Evolutionary conservation across 2,329 filamentous ascomycete species (phyloP), one percentile per base, ranked within the genome.

Genomic region (Neonectria coccinea): DNA sequence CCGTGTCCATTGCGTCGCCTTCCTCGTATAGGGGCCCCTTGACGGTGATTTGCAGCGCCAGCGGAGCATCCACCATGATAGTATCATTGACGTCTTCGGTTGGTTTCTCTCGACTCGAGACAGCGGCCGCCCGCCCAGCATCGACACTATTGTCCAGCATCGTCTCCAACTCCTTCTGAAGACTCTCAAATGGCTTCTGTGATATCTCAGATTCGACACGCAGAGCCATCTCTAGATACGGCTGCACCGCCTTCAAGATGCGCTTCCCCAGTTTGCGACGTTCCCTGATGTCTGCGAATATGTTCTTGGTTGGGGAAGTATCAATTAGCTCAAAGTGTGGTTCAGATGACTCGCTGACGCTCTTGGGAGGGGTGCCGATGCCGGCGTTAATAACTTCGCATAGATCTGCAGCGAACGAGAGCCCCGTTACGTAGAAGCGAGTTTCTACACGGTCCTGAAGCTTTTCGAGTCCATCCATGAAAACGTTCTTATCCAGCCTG

Each of bases 261-360:
- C 94, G 89, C 79, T 97, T 97, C 25, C 92, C 93, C n/a, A 97
- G 82, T 71, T 91, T 92, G 73, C 92, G 92, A 66, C 92, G 89
- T 70, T 97, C 92, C 62, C 92, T 92, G 65, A 93, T 88, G 72
- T 97, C 93, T 64, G 79, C 82, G 78, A 81, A 89, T 73, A 77
- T 84, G 73, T 79, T 82, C 78, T 82, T 89, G 67, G 68, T 81
- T 71, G 72, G 83, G 68, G 74, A 91, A 76, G 56, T 84, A 82
- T 76, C 86, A 71, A 73, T 79, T 6, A 73, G 66, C 36, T 81
- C 80, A 47, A 69, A 66, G n/a, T 73, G 73, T 42, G 76, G 69
- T 6, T 73, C 69, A 22, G 76, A 67, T 2, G 69, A 63, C 18
- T 75, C 70, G 11, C 67, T 59, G 0, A 70, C 61, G 11, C 48